Percentiles rank a stretch among this genome's conserved stretches.
phyloP scores from a whole-genome alignment of 192 early-diverging fungal genomes.

The Backusella tarrabulga region DNA sequence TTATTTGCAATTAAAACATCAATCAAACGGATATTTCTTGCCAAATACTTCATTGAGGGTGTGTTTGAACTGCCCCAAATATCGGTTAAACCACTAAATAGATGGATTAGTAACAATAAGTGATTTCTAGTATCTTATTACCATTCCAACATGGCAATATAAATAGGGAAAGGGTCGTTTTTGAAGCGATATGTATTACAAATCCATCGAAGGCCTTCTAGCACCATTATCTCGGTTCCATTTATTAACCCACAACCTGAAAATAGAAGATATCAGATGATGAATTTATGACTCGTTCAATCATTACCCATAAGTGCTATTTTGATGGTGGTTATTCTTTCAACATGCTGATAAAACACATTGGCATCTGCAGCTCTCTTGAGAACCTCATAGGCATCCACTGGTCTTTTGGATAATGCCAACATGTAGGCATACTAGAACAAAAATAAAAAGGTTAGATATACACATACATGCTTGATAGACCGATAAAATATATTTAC shows the following conservation, averaged over 20 bases:
- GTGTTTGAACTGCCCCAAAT: no score
- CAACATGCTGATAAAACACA: conserved; percentile 58
- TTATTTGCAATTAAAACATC: conserved; percentile 11
- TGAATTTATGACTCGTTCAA: neutral
- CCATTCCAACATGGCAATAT: conserved; percentile 44
- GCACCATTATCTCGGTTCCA: conserved; percentile 22
- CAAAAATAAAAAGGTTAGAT: neutral
- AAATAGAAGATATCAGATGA: neutral
- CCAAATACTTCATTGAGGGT: neutral
- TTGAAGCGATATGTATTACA: conserved; percentile 35
- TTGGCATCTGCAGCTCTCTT: conserved; percentile 54
- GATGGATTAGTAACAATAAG: neutral
- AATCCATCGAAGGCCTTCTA: conserved; percentile 41
- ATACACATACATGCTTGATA: neutral
- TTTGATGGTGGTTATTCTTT: conserved; percentile 30
- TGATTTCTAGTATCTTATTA: neutral
- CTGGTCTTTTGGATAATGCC: conserved; percentile 43
- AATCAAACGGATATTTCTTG: conserved; percentile 22
- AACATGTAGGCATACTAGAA: conserved; percentile 56
- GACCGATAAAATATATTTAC: conserved; percentile 30
- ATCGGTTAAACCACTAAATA: neutral
- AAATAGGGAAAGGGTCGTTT: conserved; percentile 49
- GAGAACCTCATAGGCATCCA: conserved; percentile 59
- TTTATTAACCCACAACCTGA: conserved; percentile 38
- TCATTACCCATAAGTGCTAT: conserved; percentile 61